These are phyloP conservation scores for Protostelium mycophagum DNA, from an alignment of 78 protist species.

Conservation along the genomic window DNA sequence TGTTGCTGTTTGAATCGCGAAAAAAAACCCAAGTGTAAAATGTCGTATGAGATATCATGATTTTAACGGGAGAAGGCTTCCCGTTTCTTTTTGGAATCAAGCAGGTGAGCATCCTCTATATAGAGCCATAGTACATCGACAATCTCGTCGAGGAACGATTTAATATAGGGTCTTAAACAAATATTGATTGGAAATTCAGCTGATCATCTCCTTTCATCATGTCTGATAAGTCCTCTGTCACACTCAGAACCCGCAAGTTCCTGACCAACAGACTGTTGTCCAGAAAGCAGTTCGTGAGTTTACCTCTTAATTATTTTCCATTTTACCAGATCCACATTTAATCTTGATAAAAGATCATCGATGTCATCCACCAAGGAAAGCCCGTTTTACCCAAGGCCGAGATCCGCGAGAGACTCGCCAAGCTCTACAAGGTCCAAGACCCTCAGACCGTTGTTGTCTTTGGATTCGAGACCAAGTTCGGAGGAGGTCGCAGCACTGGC, in stretches of 20 bases:
- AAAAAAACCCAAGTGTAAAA: too few species aligned
- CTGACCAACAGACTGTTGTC: constrained; percentile 93
- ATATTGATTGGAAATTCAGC: too few species aligned
- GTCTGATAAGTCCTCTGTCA: constrained; percentile 59
- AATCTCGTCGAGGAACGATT: too few species aligned
- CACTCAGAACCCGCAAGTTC: constrained; percentile 94
- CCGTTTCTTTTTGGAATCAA: too few species aligned
- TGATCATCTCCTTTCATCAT: neutral
- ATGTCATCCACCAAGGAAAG: constrained; percentile 90
- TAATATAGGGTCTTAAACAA: neutral
- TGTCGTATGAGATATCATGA: too few species aligned
- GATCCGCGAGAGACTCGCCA: constrained; percentile 82
- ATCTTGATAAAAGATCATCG: constrained; percentile 67
- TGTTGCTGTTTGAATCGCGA: too few species aligned
- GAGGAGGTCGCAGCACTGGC: constrained; percentile 96
- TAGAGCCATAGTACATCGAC: too few species aligned
- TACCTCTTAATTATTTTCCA: neutral
- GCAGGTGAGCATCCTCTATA: too few species aligned
- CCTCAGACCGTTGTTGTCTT: constrained; percentile 71
- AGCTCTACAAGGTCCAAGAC: constrained; percentile 86
- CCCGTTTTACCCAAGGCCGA: constrained; percentile 84
- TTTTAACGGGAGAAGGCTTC: too few species aligned
- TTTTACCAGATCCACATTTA: neutral
- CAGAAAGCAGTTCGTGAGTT: constrained; percentile 95
- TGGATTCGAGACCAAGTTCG: constrained; percentile 93